A percentile compares a stretch with the other conserved stretches of the same genome.
Conservation (phyloP, 352 stramenopile genomes). For the Pythium vanterpoolii region DNA sequence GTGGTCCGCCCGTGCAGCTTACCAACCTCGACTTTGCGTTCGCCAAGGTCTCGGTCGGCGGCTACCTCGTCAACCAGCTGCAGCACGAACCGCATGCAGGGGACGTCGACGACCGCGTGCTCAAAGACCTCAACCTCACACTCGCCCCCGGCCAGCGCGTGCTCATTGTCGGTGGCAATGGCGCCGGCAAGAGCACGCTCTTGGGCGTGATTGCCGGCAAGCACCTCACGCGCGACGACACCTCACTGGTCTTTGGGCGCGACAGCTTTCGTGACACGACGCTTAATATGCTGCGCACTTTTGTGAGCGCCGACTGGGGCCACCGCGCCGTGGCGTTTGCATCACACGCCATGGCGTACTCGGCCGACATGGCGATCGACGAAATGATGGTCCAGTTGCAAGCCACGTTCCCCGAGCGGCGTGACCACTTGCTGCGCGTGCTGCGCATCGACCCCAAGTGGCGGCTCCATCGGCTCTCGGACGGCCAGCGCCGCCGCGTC, state of each 20-base stretch:
- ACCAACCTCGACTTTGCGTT: slow-evolving; percentile 67
- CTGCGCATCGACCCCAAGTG: slow-evolving; percentile 94
- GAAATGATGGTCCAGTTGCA: slow-evolving; percentile 98
- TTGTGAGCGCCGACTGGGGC: slow-evolving; percentile 96
- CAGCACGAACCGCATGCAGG: slow-evolving; percentile 37
- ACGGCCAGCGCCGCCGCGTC: slow-evolving; percentile 88
- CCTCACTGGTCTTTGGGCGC: slow-evolving; percentile 76
- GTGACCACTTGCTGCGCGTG: slow-evolving; percentile 92
- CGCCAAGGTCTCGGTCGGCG: slow-evolving; percentile 65
- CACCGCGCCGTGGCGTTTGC: slow-evolving; percentile 96
- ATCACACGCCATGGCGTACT: slow-evolving; percentile 81
- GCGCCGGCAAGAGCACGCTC: slow-evolving; percentile 94
- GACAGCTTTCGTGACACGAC: slow-evolving; percentile 95
- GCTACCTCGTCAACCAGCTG: slow-evolving; percentile 51
- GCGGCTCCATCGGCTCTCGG: slow-evolving; percentile 80
- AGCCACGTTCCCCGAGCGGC: slow-evolving; percentile 90
- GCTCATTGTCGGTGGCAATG: slow-evolving; percentile 95
- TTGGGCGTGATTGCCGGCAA: slow-evolving; percentile 93
- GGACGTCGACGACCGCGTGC: slow-evolving; percentile 59
- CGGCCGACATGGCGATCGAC: slow-evolving; percentile 93
- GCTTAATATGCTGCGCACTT: slow-evolving; percentile 92
- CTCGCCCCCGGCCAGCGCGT: slow-evolving; percentile 84
- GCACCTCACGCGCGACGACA: slow-evolving; percentile 91
- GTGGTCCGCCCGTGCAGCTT: slow-evolving; percentile 46
- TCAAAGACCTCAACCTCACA: slow-evolving; percentile 85